Base-by-base conservation (phyloP, 2,329 filamentous ascomycete species). In the Chalaropsis thielavioides region DNA sequence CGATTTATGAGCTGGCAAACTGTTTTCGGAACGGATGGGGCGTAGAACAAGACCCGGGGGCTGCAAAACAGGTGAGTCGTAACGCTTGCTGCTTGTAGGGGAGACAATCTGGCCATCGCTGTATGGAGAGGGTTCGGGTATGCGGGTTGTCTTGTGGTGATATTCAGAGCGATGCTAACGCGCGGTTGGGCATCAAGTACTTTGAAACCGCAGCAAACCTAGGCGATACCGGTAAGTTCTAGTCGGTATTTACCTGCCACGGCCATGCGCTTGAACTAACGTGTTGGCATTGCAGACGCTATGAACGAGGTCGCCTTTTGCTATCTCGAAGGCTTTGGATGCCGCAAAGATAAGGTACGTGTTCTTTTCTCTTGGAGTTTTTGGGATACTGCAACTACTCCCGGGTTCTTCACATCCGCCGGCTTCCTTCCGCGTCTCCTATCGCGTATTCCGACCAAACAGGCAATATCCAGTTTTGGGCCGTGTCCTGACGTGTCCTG, bases 221-320 rank as follows among this genome's bases (percentile, higher is more conserved):
- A 69, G 94, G 94, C 68, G 94, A 99, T 75, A 90, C 89, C 56
- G 83, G 83, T 84, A 75, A 72, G 81, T 75, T 65, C 56, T 65
- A 67, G n/a, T 8, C n/a, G 17, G 27, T 17, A 56, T 31, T 17
- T 19, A 17, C 7, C 7, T 13, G 27, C 11, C 4, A 3, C 24
- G 8, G 24, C 13, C 31, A 31, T 27, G 27, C 3, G 31, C 27
- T 56, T 11, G 31, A 41, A 41, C 56, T 64, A 62, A 56, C 19
- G 43, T 40, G 22, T 5, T 22, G 17, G 38, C 46, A 17, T n/a
- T 65, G 67, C 70, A 85, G 94, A 99, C 77, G 94, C 92, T 66
- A 96, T 97, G 92, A 96, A 96, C 73, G 92, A 97, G 75, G 87
- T 87, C 64, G 94, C 86, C 43, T 95, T 91, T 90, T 99, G 94